Conservation (phyloP, 441 rosid genomes). For the Adansonia grandidieri region DNA sequence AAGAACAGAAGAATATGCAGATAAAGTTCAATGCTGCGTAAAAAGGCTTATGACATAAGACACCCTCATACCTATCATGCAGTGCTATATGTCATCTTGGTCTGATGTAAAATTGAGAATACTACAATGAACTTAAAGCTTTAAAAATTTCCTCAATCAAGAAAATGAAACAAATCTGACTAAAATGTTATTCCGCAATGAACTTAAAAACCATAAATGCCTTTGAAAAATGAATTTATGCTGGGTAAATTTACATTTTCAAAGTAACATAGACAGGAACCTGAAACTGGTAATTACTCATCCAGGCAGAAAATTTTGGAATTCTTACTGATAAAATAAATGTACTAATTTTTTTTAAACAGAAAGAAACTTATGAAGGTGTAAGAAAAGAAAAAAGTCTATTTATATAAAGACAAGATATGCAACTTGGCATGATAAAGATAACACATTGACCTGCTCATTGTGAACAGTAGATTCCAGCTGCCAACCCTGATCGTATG, state of each 20-base stretch:
- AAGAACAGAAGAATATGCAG: conserved; percentile 11
- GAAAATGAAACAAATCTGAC: not conserved
- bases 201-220: not conserved
- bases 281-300: conserved; percentile 15
- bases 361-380: not conserved
- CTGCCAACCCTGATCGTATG: conserved; percentile 88
- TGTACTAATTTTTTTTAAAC: not conserved
- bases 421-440: conserved; percentile 13
- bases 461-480: conserved; percentile 58
- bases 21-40: conserved; percentile 16
- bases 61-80: conserved; percentile 2
- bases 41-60: not conserved
- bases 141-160: not conserved
- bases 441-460: conserved; percentile 71
- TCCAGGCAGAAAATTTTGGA: not conserved
- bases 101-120: conserved; percentile 11
- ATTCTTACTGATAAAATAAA: conserved; percentile 7
- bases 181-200: not conserved
- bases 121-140: conserved; percentile 9
- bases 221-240: conserved; percentile 4
- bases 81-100: not conserved
- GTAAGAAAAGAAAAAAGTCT: conserved; percentile 7
- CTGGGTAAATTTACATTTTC: not conserved
- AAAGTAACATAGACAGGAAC: not conserved
- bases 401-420: not conserved